These are phyloP conservation scores for Echites panduratus DNA, from an alignment of 257 asterid species.

Conservation along the genomic window DNA sequence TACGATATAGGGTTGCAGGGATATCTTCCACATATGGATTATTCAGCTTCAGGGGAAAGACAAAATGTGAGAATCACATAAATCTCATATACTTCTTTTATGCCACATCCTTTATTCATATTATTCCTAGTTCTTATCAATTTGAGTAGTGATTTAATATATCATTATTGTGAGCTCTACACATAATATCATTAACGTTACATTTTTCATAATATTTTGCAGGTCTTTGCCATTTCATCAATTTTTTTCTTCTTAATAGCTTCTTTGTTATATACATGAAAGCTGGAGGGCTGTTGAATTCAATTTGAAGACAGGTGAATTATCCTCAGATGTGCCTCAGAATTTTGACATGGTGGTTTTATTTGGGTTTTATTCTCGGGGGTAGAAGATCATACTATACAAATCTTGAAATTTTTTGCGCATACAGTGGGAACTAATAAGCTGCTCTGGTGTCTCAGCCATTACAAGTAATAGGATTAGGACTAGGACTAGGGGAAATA, in stretches of 20 bases:
- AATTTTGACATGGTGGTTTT: slow-evolving; percentile 8
- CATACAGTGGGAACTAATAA: slow-evolving; percentile 12
- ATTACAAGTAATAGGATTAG: slow-evolving; percentile 4
- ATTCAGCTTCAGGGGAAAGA: slow-evolving; percentile 38
- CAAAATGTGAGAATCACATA: slow-evolving; percentile 35
- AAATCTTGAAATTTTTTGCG: slow-evolving; percentile 5
- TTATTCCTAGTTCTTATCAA: background rate
- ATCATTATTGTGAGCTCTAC: background rate
- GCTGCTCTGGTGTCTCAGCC: slow-evolving; percentile 4
- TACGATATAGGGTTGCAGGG: slow-evolving; percentile 64
- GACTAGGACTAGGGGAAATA: background rate
- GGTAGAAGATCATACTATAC: slow-evolving; percentile 6
- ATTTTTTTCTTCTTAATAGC: slow-evolving; percentile 25
- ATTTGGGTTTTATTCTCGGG: slow-evolving; percentile 5
- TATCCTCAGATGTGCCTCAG: slow-evolving; percentile 13
- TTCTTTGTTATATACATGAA: slow-evolving; percentile 21
- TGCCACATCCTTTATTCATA: background rate
- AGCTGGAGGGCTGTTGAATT: slow-evolving; percentile 6
- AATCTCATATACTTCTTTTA: background rate
- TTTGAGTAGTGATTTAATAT: background rate
- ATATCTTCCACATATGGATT: slow-evolving; percentile 55
- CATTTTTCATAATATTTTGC: slow-evolving; percentile 19
- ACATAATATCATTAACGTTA: slow-evolving; percentile 3
- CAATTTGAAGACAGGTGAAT: slow-evolving; percentile 20
- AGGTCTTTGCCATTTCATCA: slow-evolving; percentile 28